Conservation (phyloP, 1,284 basidiomycete genomes). For the Apiotrichum laibachii region DNA sequence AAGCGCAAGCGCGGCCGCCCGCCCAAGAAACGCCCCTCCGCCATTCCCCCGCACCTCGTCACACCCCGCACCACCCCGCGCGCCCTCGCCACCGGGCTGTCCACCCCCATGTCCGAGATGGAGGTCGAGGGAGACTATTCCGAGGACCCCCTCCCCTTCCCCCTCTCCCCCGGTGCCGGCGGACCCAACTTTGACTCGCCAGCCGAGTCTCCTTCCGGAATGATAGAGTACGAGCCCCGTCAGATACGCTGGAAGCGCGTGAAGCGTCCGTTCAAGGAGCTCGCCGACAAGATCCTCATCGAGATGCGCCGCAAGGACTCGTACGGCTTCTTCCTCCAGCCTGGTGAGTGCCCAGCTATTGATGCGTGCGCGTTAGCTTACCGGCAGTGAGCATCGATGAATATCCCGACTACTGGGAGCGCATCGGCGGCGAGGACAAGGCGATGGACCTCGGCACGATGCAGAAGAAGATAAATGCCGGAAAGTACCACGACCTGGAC, state of each 20-base stretch:
- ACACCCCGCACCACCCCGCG: conserved; percentile 12
- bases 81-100: conserved; percentile 5
- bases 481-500: conserved; percentile 39
- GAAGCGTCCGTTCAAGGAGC: conserved; percentile 44
- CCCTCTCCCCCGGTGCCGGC: conserved; percentile 15
- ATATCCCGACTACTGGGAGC: conserved; percentile 45
- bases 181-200: neutral
- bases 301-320: conserved; percentile 46
- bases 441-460: conserved; percentile 52
- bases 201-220: conserved; percentile 3
- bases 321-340: conserved; percentile 48
- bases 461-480: conserved; percentile 47
- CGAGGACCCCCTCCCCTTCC: conserved; percentile 18
- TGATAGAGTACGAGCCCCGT: conserved; percentile 16
- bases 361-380: neutral
- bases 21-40: conserved; percentile 13
- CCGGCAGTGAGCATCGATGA: conserved; percentile 39
- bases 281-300: conserved; percentile 36
- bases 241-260: conserved; percentile 37
- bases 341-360: conserved; percentile 19
- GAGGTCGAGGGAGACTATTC: conserved; percentile 11
- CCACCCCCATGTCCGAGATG: conserved; percentile 11
- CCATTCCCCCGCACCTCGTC: conserved; percentile 25
- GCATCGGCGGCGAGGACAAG: conserved; percentile 49
- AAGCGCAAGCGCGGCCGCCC: conserved; percentile 18